A percentile compares a stretch with the other conserved stretches of the same genome.
Evolutionary conservation across 345 rosid genomes (phyloP).

Genomic region (Anastatica hierochuntica): DNA sequence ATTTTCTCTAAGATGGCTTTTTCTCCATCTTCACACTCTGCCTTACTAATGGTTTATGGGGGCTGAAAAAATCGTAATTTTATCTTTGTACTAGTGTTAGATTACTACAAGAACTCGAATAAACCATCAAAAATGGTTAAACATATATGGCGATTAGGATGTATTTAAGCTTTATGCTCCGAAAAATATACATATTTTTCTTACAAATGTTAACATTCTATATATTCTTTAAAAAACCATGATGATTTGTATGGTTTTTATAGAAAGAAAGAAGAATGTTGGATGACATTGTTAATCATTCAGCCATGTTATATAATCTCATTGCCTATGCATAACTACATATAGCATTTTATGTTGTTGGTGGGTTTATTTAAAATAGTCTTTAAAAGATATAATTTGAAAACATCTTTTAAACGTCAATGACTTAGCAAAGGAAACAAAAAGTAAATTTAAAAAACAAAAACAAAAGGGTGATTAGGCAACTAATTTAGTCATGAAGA

Average conservation of each 20-base stretch:
- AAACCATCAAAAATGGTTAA: too few relatives aligned
- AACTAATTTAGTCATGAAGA: constrained; percentile 23
- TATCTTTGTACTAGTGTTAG: too few relatives aligned
- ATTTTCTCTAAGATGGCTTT: too few relatives aligned
- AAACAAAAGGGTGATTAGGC: constrained; percentile 19
- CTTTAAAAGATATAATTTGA: neutral
- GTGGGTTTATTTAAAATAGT: neutral
- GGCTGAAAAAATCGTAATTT: too few relatives aligned
- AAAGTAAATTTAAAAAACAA: constrained; percentile 1
- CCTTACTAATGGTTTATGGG: too few relatives aligned
- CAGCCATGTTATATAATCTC: constrained; percentile 7
- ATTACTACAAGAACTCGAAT: too few relatives aligned
- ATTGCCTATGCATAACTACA: constrained; percentile 15
- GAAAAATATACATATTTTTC: neutral
- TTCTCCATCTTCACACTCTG: too few relatives aligned
- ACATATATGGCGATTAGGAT: too few relatives aligned
- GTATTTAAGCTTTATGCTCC: neutral
- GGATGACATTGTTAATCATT: constrained; percentile 14
- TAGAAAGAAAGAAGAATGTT: constrained; percentile 11
- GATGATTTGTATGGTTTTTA: constrained; percentile 10
- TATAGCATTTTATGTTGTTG: constrained; percentile 3
- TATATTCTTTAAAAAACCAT: neutral
- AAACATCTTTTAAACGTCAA: too few relatives aligned
- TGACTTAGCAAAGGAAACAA: neutral
- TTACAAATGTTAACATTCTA: neutral